phyloP scores from a whole-genome alignment of 345 rosid genomes.

The Populus pruinosa region DNA sequence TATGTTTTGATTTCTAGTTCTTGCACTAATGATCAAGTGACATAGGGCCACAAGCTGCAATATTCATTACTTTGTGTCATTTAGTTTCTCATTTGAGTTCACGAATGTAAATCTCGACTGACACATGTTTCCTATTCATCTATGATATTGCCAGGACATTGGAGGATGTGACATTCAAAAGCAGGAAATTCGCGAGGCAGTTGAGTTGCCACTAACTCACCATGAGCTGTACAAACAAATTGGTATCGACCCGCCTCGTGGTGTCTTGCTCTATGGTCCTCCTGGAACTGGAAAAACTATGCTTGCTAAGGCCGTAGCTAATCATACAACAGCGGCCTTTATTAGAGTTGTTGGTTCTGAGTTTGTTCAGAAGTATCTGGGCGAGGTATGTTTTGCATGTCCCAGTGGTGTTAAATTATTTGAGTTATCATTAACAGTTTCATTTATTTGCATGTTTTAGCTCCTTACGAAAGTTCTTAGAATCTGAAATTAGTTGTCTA shows the following conservation, averaged over 20 bases:
- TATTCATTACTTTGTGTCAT: background rate
- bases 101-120: background rate
- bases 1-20: background rate
- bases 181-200: slow-evolving; percentile 99
- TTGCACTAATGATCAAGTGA: background rate
- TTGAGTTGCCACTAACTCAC: slow-evolving; percentile 92
- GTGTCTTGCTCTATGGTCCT: slow-evolving; percentile 93
- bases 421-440: background rate
- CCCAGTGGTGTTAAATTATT: background rate
- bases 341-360: slow-evolving; percentile 99
- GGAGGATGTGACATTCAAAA: slow-evolving; percentile 99
- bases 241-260: slow-evolving; percentile 98
- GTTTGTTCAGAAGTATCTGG: slow-evolving; percentile 96
- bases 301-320: slow-evolving; percentile 99
- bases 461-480: background rate
- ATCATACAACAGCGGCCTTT: slow-evolving; percentile 95
- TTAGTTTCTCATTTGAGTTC: background rate
- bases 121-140: background rate
- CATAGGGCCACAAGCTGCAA: background rate
- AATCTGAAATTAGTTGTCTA: background rate
- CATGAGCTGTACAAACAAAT: slow-evolving; percentile 93
- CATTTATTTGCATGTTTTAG: background rate
- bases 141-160: slow-evolving; percentile 55
- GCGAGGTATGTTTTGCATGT: slow-evolving; percentile 56
- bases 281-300: slow-evolving; percentile 99